Base-by-base conservation (phyloP, 1,284 basidiomycete genomes). In the Agroathelia rolfsii region DNA sequence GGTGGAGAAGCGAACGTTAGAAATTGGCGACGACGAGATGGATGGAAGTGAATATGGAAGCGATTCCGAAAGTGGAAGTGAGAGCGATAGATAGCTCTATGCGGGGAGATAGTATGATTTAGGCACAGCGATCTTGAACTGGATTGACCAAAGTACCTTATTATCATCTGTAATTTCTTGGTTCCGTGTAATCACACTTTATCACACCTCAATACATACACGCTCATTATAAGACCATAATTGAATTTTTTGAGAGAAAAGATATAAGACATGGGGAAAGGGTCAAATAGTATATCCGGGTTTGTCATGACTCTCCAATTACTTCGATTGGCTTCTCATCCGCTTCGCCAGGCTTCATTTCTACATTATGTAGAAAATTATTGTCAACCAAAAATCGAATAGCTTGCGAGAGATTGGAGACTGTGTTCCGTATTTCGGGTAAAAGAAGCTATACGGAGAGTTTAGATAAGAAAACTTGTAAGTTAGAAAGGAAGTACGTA, bases 301-400 rank as follows among this genome's bases (percentile, higher is more conserved):
- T 38, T 19, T 19, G 21, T 33, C 24, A 39, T 29, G 35, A 34
- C 47, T 42, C 41, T 52, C 46, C 53, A 34, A 79, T 48, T 15
- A 84, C 72, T 46, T 81, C 61, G 16, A 86, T 83, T 49, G 65
- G 62, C 45, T 72, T 68, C 38, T 80, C 72, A 15, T 72, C 64
- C 2, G 83, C 81, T 48, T 90, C 73, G 0, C 93, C 94, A 9
- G 81, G 76, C 28, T 69, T 69, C 13, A 83, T 56, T 56, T 97
- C 94, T 1, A 96, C 89, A 29, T 73, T 71, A 28, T 70, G 61
- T 10, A 98, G 61, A 60, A 94, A 93, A 47, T 90, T 77, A 46
- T 98, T 98, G 41, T 88, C 83, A 2, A 89, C 88, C 10, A 97
- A 57, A 56, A 97, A 98, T 20, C 77, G 78, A 47, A 97, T 86